Evolutionary conservation across 2,329 filamentous ascomycete genomes (phyloP).

Genomic region (Metarhizium rileyi): DNA sequence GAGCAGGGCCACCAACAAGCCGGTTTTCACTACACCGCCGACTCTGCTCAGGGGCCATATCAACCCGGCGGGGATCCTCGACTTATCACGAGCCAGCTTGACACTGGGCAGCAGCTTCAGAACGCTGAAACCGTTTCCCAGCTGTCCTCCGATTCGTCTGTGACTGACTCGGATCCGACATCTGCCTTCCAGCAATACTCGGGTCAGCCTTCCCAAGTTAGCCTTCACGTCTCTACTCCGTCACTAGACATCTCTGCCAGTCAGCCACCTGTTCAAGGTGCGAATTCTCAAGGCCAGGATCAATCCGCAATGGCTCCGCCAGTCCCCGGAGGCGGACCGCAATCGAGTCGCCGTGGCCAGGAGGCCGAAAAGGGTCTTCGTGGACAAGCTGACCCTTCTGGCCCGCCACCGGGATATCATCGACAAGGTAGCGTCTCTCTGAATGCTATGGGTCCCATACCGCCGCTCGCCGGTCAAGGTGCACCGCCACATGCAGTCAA

Average conservation of each 20-base stretch:
- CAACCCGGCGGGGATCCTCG: slow-evolving; percentile 28
- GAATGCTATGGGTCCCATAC: slow-evolving; percentile 33
- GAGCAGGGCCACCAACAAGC: slow-evolving; percentile 18
- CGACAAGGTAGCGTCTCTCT: slow-evolving; percentile 38
- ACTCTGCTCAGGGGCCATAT: slow-evolving; percentile 14
- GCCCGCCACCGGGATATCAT: slow-evolving; percentile 43
- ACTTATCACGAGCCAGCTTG: slow-evolving; percentile 25
- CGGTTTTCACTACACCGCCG: slow-evolving; percentile 9
- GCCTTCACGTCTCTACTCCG: slow-evolving; percentile 27
- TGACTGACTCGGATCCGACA: slow-evolving; percentile 37
- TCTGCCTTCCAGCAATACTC: slow-evolving; percentile 34
- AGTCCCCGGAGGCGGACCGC: slow-evolving; percentile 29
- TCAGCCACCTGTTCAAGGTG: neutral
- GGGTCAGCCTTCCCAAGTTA: slow-evolving; percentile 31
- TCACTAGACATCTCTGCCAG: slow-evolving; percentile 19
- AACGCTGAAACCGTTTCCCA: slow-evolving; percentile 54
- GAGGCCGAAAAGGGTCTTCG: slow-evolving; percentile 39
- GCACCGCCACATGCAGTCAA: slow-evolving; percentile 25
- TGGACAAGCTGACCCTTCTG: slow-evolving; percentile 32
- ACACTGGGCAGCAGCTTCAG: slow-evolving; percentile 22
- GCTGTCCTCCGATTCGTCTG: slow-evolving; percentile 50
- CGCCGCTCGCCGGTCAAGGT: slow-evolving; percentile 27
- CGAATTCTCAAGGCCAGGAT: slow-evolving; percentile 15
- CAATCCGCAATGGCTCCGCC: slow-evolving; percentile 36
- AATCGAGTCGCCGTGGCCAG: slow-evolving; percentile 35